phyloP scores from a whole-genome alignment of 163 green algal species.

The Prototheca wickerhamii region DNA sequence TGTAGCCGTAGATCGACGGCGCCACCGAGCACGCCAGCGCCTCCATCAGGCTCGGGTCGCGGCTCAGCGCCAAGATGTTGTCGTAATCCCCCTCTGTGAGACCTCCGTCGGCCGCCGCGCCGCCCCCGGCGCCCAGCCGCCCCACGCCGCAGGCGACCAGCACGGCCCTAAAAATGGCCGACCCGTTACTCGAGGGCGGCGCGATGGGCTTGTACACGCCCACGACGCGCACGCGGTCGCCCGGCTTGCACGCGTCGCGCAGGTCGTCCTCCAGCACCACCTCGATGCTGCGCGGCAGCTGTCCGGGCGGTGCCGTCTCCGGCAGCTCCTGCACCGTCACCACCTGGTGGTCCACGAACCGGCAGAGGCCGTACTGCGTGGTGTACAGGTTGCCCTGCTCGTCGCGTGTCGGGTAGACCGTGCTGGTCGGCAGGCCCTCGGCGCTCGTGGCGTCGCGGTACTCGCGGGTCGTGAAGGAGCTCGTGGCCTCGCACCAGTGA shows the following conservation, averaged over 20 bases:
- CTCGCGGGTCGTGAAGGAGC: slow-evolving; percentile 58
- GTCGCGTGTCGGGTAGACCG: slow-evolving; percentile 67
- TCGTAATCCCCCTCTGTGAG: slow-evolving; percentile 36
- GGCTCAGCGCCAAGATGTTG: slow-evolving; percentile 23
- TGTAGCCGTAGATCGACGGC: slow-evolving; percentile 94
- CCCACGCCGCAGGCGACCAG: slow-evolving; percentile 54
- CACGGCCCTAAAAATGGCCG: slow-evolving; percentile 57
- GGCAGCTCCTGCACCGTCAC: slow-evolving; percentile 93
- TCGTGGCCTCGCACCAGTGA: slow-evolving; percentile 82
- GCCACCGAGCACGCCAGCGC: slow-evolving; percentile 82
- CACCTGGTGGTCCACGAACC: slow-evolving; percentile 85
- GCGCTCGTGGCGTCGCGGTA: slow-evolving; percentile 61
- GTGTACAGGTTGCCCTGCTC: slow-evolving; percentile 60
- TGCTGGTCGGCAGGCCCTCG: slow-evolving; percentile 37
- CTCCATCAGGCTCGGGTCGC: slow-evolving; percentile 54
- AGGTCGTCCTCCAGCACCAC: slow-evolving; percentile 78
- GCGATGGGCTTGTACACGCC: slow-evolving; percentile 80
- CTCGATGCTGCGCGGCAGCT: slow-evolving; percentile 82
- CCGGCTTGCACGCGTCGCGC: slow-evolving; percentile 90
- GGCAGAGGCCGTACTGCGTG: slow-evolving; percentile 86
- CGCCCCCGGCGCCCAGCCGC: slow-evolving; percentile 18
- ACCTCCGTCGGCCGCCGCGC: slow-evolving; percentile 11
- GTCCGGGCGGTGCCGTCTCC: slow-evolving; percentile 86
- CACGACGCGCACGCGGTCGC: slow-evolving; percentile 78
- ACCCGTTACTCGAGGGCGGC: slow-evolving; percentile 34